These are phyloP conservation scores for Artomyces pyxidatus DNA, from an alignment of 768 basidiomycete species.

Conservation along the genomic window DNA sequence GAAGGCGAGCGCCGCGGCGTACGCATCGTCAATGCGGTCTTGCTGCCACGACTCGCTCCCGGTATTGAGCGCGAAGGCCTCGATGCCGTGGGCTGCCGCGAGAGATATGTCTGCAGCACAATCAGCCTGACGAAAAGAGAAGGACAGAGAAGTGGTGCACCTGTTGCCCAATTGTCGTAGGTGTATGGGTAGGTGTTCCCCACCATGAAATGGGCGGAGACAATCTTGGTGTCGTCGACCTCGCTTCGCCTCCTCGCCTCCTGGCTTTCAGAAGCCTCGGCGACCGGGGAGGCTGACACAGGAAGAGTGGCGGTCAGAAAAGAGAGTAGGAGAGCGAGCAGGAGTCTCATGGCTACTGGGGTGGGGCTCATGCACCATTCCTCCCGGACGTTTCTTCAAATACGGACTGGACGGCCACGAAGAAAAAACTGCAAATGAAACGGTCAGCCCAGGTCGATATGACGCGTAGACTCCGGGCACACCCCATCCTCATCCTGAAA, in stretches of 20 bases:
- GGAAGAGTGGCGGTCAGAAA: background rate
- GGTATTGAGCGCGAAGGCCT: constrained; percentile 66
- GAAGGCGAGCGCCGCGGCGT: constrained; percentile 21
- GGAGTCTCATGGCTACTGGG: background rate
- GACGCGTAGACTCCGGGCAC: no score
- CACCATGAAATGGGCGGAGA: constrained; percentile 30
- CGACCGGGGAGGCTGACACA: background rate
- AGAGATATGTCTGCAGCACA: constrained; percentile 36
- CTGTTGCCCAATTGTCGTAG: constrained; percentile 31
- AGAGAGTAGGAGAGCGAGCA: background rate
- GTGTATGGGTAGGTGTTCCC: constrained; percentile 64
- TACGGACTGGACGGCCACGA: background rate
- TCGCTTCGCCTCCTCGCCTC: background rate
- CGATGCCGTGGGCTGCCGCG: constrained; percentile 51
- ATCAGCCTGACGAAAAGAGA: background rate
- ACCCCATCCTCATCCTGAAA: no score
- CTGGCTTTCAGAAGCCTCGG: background rate
- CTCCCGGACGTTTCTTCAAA: no score
- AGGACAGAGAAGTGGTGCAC: background rate
- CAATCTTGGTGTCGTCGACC: constrained; percentile 12
- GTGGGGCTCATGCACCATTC: no score
- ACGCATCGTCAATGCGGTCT: constrained; percentile 56
- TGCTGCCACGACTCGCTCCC: constrained; percentile 59
- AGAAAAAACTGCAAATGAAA: background rate
- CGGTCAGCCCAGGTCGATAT: background rate